These are phyloP conservation scores for Dactylellina leptospora DNA, from an alignment of 2,329 filamentous ascomycete genomes.

Conservation along the genomic window DNA sequence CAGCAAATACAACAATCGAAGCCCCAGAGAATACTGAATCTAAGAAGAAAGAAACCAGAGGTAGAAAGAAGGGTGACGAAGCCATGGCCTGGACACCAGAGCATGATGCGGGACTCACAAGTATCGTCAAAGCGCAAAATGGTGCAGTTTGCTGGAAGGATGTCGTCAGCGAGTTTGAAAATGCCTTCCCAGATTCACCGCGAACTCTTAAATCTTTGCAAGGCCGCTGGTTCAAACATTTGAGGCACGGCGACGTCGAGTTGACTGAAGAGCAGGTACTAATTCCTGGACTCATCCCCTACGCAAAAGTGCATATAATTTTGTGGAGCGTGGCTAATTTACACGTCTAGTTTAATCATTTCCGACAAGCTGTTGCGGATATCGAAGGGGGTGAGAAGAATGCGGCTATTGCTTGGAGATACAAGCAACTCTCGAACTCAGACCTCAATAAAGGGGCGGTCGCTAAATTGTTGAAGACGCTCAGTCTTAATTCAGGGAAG, in stretches of 20 bases:
- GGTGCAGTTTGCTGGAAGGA: constrained; percentile 16
- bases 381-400: constrained; percentile 34
- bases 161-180: constrained; percentile 5
- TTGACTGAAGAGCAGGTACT: constrained; percentile 29
- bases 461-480: constrained; percentile 25
- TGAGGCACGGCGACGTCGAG: constrained; percentile 18
- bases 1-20: constrained; percentile 1
- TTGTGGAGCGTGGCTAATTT: background rate
- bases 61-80: constrained; percentile 6
- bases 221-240: constrained; percentile 14
- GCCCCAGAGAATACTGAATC: background rate
- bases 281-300: background rate
- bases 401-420: constrained; percentile 44
- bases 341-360: constrained; percentile 1
- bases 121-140: constrained; percentile 17
- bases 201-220: constrained; percentile 7
- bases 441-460: constrained; percentile 26
- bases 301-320: no score
- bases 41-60: background rate
- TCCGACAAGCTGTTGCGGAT: constrained; percentile 42
- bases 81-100: constrained; percentile 21
- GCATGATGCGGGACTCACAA: constrained; percentile 1
- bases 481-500: constrained; percentile 9
- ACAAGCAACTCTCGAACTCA: constrained; percentile 11
- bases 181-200: background rate